Percentiles rank a stretch among this genome's conserved stretches.
These are phyloP conservation scores for Pleurotus sapidus DNA, from an alignment of 768 basidiomycete species.

Conservation along the genomic window DNA sequence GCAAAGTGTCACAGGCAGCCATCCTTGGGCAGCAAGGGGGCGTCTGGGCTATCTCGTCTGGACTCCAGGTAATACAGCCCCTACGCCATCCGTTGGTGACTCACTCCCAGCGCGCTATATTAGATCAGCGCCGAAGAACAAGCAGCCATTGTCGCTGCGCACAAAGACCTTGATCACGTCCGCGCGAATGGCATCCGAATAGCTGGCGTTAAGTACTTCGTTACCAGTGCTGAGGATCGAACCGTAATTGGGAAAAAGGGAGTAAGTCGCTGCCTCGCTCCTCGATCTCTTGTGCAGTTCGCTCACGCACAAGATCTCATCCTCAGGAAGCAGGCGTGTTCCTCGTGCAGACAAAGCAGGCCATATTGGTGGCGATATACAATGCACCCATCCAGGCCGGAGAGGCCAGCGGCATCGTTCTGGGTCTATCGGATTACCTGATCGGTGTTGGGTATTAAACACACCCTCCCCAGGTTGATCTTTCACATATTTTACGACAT, in stretches of 20 bases:
- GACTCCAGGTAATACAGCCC: slow-evolving; percentile 34
- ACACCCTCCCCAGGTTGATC: not conserved
- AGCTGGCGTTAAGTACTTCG: slow-evolving; percentile 70
- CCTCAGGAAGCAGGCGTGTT: slow-evolving; percentile 71
- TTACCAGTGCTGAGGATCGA: slow-evolving; percentile 42
- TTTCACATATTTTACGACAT: not conserved
- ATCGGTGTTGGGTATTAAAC: slow-evolving; percentile 48
- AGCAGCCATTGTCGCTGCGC: slow-evolving; percentile 48
- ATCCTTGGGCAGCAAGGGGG: slow-evolving; percentile 74
- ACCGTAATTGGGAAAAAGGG: slow-evolving; percentile 76
- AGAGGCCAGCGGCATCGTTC: slow-evolving; percentile 66
- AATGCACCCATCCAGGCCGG: slow-evolving; percentile 55
- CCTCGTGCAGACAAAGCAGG: slow-evolving; percentile 80
- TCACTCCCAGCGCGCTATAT: slow-evolving; percentile 7
- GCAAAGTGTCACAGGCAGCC: slow-evolving; percentile 74
- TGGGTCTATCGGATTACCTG: slow-evolving; percentile 77
- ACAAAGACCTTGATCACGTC: slow-evolving; percentile 33
- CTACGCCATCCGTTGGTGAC: slow-evolving; percentile 30
- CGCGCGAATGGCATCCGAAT: slow-evolving; percentile 64
- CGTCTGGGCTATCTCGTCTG: slow-evolving; percentile 66
- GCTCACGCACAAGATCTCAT: not conserved
- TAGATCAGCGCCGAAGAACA: slow-evolving; percentile 71
- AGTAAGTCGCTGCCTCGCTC: slow-evolving; percentile 40
- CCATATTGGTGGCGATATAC: slow-evolving; percentile 83
- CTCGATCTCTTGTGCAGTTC: slow-evolving; percentile 2